phyloP scores from a whole-genome alignment of 495 filamentous ascomycete genomes.

The Antarctomyces pellizariae region DNA sequence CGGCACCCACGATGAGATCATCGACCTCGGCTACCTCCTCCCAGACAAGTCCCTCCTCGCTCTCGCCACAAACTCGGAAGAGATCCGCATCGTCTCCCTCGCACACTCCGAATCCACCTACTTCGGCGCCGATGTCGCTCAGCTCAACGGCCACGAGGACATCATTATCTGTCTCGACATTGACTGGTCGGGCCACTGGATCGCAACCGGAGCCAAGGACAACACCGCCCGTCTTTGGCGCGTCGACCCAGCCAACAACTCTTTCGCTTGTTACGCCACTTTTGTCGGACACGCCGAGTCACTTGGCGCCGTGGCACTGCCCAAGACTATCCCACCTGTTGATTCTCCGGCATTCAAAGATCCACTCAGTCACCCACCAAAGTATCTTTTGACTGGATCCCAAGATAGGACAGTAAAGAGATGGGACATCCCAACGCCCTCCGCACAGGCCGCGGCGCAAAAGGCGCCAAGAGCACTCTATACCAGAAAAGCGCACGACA shows the following conservation, averaged over 20 bases:
- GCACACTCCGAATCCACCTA: constrained; percentile 26
- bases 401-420: constrained; percentile 88
- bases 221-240: constrained; percentile 85
- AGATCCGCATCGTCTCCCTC: constrained; percentile 62
- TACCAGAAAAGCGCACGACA: constrained; percentile 88
- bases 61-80: constrained; percentile 85
- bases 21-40: constrained; percentile 71
- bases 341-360: constrained; percentile 37
- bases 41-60: constrained; percentile 60
- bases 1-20: constrained; percentile 91
- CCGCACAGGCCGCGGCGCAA: constrained; percentile 17
- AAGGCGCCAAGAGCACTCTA: constrained; percentile 35
- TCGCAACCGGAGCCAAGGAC: constrained; percentile 89
- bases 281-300: constrained; percentile 89
- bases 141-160: constrained; percentile 75
- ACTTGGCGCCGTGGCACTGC: constrained; percentile 73
- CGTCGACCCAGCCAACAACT: constrained; percentile 50
- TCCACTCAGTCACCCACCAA: constrained; percentile 55
- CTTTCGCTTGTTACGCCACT: constrained; percentile 54
- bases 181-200: constrained; percentile 92
- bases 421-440: constrained; percentile 43
- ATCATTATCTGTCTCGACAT: constrained; percentile 88
- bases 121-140: constrained; percentile 68
- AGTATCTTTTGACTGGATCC: constrained; percentile 72
- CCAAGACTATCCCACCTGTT: constrained; percentile 36